Evolutionary conservation across 1,284 basidiomycete genomes (phyloP).

Genomic region (Apiotrichum brassicae): DNA sequence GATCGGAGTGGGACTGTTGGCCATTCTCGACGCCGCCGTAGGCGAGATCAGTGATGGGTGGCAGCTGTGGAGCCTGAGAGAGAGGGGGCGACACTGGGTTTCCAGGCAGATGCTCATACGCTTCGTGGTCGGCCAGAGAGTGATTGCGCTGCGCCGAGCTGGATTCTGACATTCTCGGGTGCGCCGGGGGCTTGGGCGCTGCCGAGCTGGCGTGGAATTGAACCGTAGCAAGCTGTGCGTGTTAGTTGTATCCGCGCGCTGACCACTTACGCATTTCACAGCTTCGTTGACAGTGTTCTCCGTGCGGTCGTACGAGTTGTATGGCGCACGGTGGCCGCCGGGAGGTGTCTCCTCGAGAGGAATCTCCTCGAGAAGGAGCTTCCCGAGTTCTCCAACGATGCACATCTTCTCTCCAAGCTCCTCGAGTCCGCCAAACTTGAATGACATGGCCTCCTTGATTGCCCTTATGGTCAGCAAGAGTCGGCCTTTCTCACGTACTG

Average conservation of each 20-base stretch:
- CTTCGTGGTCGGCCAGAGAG: conserved; percentile 32
- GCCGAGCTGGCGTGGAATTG: conserved; percentile 35
- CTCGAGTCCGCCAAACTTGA: conserved; percentile 81
- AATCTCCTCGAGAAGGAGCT: conserved; percentile 71
- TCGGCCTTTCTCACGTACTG: conserved; percentile 26
- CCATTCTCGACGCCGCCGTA: conserved; percentile 2
- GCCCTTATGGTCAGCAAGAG: conserved; percentile 19
- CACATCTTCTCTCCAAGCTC: conserved; percentile 82
- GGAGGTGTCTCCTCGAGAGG: conserved; percentile 72
- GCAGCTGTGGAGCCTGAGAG: conserved; percentile 3
- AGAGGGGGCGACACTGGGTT: conserved; percentile 12
- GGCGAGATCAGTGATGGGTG: background rate
- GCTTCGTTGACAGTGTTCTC: conserved; percentile 61
- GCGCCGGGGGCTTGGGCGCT: conserved; percentile 36
- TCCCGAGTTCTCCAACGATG: conserved; percentile 76
- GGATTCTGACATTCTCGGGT: conserved; percentile 22
- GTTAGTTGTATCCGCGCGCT: background rate
- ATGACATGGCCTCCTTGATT: conserved; percentile 62
- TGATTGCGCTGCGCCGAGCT: conserved; percentile 12
- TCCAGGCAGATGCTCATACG: conserved; percentile 34
- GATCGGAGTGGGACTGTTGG: background rate
- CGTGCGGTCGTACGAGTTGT: conserved; percentile 57
- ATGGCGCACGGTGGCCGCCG: conserved; percentile 67
- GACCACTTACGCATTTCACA: conserved; percentile 48
- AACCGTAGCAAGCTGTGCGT: conserved; percentile 32